Evolutionary conservation across 163 green algal genomes (phyloP), one percentile per base, ranked within the genome.

Genomic region (Scenedesmus sp.): DNA sequence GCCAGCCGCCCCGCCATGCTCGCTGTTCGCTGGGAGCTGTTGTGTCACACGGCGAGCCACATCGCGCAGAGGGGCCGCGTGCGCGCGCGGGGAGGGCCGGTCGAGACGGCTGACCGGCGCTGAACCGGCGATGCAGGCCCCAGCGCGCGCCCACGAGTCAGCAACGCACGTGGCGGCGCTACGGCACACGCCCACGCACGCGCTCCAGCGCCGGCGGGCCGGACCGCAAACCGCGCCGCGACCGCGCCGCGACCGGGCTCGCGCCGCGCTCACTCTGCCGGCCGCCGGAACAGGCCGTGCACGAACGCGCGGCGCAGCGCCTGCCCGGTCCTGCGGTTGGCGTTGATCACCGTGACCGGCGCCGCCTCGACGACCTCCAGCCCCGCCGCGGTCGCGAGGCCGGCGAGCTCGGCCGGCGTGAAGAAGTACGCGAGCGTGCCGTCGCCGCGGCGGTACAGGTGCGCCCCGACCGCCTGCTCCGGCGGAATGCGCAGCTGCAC

Each of bases 381-480:
- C 0, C 90, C 89, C 10, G 78, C 86, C 20, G 54, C 80, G 20
- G 50, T 39, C 3, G 83, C 83, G n/a, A 85, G 75, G 3, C 48
- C 34, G 1, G 7, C 29, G 14, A 95, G 70, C 18, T 92, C 89
- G 45, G 92, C 83, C 0, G 62, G 60, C 0, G 74, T 84, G 78
- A 92, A 96, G 67, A 95, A 96, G 81, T 92, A 93, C 15, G 86
- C 87, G 20, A 92, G 80, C 4, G 91, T 95, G 31, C 83, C 87
- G 70, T 93, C 86, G 0, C 74, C 62, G 10, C 89, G 78, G 45
- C 71, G 78, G 82, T 93, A 96, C 29, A 88, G 63, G 63, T 86
- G 83, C 5, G 75, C 54, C 0, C 60, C 87, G 0, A 92, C n/a
- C 80, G 80, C 84, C 47, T 80, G 82, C 24, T 89, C 81, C 33